phyloP scores from a whole-genome alignment of 805 yeast species.

The Myxozyma neotropica region DNA sequence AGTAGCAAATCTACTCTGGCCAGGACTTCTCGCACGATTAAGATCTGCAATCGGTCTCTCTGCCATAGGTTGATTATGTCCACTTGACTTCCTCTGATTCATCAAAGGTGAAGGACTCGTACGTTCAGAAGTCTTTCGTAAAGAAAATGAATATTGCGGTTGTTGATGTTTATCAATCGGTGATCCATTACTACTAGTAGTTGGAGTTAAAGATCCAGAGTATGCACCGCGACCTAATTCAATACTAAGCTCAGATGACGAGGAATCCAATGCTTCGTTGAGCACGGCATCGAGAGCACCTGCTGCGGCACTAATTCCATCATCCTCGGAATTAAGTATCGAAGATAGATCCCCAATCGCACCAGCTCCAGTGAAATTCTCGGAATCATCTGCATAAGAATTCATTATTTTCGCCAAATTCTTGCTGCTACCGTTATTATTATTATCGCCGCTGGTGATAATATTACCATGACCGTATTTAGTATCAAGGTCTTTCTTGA shows the following conservation, averaged over 20 bases:
- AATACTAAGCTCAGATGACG: constrained; percentile 5
- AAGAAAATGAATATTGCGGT: background rate
- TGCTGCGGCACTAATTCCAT: constrained; percentile 11
- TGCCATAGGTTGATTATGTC: background rate
- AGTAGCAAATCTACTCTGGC: constrained; percentile 9
- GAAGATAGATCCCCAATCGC: background rate
- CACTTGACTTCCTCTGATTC: background rate
- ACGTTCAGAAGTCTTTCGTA: constrained; percentile 16
- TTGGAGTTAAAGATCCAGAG: background rate
- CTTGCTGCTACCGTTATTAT: background rate
- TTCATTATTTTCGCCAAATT: too few species aligned
- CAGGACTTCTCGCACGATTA: constrained; percentile 12
- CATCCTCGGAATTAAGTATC: background rate
- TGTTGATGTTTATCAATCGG: background rate
- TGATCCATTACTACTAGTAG: background rate
- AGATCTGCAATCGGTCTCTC: constrained; percentile 19
- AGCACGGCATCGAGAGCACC: constrained; percentile 16
- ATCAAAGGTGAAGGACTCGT: constrained; percentile 1
- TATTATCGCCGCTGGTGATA: too few species aligned
- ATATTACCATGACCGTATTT: constrained; percentile 8
- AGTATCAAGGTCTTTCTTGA: constrained; percentile 10
- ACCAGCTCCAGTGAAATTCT: background rate
- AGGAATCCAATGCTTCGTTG: constrained; percentile 5
- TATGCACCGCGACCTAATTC: constrained; percentile 5
- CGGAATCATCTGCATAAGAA: background rate